Base-by-base conservation (phyloP, 1,139 yeast genomes). In the Blastobotrys aristatus region DNA sequence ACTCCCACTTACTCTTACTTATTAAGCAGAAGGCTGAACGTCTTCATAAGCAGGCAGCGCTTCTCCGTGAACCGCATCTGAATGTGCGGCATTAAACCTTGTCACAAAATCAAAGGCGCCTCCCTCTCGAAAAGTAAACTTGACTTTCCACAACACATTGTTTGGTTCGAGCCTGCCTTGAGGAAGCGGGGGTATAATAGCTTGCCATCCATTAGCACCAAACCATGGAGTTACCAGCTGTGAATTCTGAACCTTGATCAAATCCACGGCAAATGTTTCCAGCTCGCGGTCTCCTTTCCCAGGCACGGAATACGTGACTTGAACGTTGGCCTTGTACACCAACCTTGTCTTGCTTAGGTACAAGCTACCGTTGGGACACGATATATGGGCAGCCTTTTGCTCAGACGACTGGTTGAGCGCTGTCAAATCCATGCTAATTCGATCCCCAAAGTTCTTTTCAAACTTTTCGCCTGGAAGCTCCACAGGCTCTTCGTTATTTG, bases 141-240 rank as follows among this genome's bases (percentile, higher is more conserved):
- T 33, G 16, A 63, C 48, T 2, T 52, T 50, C 65, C 67, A 64
- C 29, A 49, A 24, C 27, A 41, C 47, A 13, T 48, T 49, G 10
- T 33, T 42, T 1, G 65, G 64, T 40, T 62, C 66, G 6, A 63
- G 43, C 1, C 60, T 56, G 1, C 58, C 53, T 14, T 47, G 50
- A 2, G 37, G 21, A 8, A 51, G 47, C 13, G 65, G 58, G 34
- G 51, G 41, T 7, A 57, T 46, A 11, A 44, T 51, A 13, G 57
- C 50, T 6, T 56, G 58, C 65, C 67, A 65, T 20, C 57, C 55
- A 46, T 66, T 62, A 24, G 70, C 68, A 8, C 70, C 70, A 36
- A 66, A 55, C 68, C 68, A 66, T 6, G 70, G 70, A 54, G 64
- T 67, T 3, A 57, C 53, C 17, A 65, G 43, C 33, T 50, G 42